These are phyloP conservation scores for Malassezia furfur DNA, from an alignment of 1,284 basidiomycete genomes.

Conservation along the genomic window DNA sequence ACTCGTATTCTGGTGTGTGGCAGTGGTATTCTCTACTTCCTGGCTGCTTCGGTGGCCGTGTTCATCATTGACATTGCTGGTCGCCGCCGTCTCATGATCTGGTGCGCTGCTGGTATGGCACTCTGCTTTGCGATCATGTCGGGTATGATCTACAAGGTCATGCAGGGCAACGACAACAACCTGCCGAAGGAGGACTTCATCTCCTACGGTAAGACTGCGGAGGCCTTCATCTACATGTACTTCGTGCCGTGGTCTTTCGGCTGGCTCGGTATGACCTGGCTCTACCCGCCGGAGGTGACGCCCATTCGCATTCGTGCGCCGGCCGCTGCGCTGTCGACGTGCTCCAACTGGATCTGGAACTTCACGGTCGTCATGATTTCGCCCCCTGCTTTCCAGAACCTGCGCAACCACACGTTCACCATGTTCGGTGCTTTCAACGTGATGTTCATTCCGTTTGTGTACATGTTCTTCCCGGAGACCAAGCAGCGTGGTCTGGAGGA, in stretches of 20 bases:
- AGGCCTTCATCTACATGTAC: slow-evolving; percentile 59
- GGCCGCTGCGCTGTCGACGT: slow-evolving; percentile 46
- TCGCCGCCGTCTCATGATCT: slow-evolving; percentile 61
- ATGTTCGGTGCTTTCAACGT: slow-evolving; percentile 45
- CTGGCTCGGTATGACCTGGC: slow-evolving; percentile 62
- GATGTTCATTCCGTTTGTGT: slow-evolving; percentile 42
- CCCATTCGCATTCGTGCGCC: slow-evolving; percentile 48
- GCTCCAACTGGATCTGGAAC: slow-evolving; percentile 46
- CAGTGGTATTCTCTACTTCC: slow-evolving; percentile 62
- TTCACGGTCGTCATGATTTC: slow-evolving; percentile 57
- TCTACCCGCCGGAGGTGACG: slow-evolving; percentile 49
- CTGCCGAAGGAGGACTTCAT: slow-evolving; percentile 1
- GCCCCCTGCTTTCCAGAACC: slow-evolving; percentile 59
- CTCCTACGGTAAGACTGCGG: slow-evolving; percentile 49
- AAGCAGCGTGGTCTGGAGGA: slow-evolving; percentile 43
- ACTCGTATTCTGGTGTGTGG: slow-evolving; percentile 62
- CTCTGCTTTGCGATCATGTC: slow-evolving; percentile 57
- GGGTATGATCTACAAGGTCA: slow-evolving; percentile 48
- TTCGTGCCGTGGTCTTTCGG: slow-evolving; percentile 59
- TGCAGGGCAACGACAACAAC: slow-evolving; percentile 29
- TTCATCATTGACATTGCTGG: slow-evolving; percentile 55
- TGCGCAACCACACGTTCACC: slow-evolving; percentile 53
- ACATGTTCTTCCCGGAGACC: slow-evolving; percentile 46
- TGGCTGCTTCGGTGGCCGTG: slow-evolving; percentile 57
- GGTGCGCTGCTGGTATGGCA: slow-evolving; percentile 60